Conservation (phyloP, 495 filamentous ascomycete genomes). For the Xylaria venustula region DNA sequence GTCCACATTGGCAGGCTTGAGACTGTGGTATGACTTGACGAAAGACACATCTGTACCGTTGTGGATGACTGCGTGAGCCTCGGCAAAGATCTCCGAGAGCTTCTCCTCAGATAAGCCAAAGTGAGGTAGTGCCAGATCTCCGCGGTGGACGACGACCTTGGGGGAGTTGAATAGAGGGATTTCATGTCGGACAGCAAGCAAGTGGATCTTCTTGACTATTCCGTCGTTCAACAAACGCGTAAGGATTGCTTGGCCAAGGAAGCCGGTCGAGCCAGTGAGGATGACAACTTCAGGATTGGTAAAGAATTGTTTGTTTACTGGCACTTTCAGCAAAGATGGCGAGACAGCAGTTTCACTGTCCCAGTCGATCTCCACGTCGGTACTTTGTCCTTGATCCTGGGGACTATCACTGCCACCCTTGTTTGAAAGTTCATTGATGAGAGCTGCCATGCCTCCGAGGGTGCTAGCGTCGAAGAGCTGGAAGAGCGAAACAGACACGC, state of each 20-base stretch:
- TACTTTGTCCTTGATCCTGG: not conserved
- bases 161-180: slow-evolving; percentile 30
- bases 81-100: slow-evolving; percentile 21
- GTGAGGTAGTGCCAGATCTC: slow-evolving; percentile 17
- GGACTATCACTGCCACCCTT: not conserved
- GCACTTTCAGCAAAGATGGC: not conserved
- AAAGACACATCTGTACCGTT: slow-evolving; percentile 52
- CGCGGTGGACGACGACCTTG: slow-evolving; percentile 17
- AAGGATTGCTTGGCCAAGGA: not conserved
- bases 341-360: slow-evolving; percentile 21
- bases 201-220: slow-evolving; percentile 18
- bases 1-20: slow-evolving; percentile 47
- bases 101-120: slow-evolving; percentile 39
- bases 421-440: slow-evolving; percentile 4
- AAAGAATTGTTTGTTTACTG: not conserved
- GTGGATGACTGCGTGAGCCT: slow-evolving; percentile 49
- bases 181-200: slow-evolving; percentile 17
- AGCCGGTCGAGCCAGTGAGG: not conserved
- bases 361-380: slow-evolving; percentile 18
- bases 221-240: slow-evolving; percentile 10
- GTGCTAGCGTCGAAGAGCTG: slow-evolving; percentile 30
- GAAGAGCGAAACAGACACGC: slow-evolving; percentile 10
- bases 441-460: slow-evolving; percentile 27
- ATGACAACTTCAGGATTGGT: not conserved
- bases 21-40: slow-evolving; percentile 46